Conservation (phyloP, 192 early-diverging fungal species). For the Coemansia sp. region DNA sequence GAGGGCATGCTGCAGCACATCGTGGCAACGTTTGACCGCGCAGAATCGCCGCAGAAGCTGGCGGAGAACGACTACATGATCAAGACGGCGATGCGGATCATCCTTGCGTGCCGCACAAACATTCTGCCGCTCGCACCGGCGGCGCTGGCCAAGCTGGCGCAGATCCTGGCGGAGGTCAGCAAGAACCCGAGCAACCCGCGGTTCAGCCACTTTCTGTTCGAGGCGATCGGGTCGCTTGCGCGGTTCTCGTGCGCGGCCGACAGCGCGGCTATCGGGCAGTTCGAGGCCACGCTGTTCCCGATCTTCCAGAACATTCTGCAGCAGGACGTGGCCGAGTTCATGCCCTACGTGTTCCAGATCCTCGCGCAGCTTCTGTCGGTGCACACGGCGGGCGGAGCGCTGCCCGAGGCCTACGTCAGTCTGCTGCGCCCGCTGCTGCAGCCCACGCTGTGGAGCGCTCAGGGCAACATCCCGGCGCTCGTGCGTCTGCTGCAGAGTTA, state of each 20-base stretch:
- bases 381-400: slow-evolving; percentile 58
- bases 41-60: slow-evolving; percentile 84
- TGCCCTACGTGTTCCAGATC: slow-evolving; percentile 97
- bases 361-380: slow-evolving; percentile 83
- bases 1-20: slow-evolving; percentile 70
- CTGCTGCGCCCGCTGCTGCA: slow-evolving; percentile 79
- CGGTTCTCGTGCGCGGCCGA: slow-evolving; percentile 82
- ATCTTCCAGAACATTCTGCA: slow-evolving; percentile 89
- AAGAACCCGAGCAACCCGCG: slow-evolving; percentile 96
- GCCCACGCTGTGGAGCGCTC: slow-evolving; percentile 85
- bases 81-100: slow-evolving; percentile 87
- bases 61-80: slow-evolving; percentile 98
- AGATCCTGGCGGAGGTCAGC: slow-evolving; percentile 79
- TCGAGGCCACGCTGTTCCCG: slow-evolving; percentile 85
- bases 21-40: slow-evolving; percentile 76
- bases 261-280: slow-evolving; percentile 66
- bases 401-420: slow-evolving; percentile 73
- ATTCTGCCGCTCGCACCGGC: slow-evolving; percentile 71
- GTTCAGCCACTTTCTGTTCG: slow-evolving; percentile 98
- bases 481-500: slow-evolving; percentile 87
- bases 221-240: slow-evolving; percentile 82
- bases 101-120: slow-evolving; percentile 74
- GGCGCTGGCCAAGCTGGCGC: slow-evolving; percentile 73
- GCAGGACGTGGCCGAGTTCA: slow-evolving; percentile 87
- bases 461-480: slow-evolving; percentile 93